Conservation (phyloP, 2,329 filamentous ascomycete species). For the Hypomyces rosellus region DNA sequence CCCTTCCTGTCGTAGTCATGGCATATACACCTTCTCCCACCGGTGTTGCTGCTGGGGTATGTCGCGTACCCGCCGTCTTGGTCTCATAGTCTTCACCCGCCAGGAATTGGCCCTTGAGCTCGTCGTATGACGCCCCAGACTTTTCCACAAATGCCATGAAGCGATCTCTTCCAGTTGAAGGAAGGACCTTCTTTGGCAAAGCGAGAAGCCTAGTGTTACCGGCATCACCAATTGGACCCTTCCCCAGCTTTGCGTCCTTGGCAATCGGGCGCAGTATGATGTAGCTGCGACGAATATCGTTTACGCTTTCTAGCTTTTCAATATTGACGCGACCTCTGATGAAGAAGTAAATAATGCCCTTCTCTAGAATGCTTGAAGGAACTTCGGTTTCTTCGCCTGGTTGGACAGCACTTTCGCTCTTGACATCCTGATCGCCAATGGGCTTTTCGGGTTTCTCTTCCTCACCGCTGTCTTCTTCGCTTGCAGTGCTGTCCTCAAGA, state of each 20-base stretch:
- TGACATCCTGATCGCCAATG: background rate
- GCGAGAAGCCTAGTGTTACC: slow-evolving; percentile 66
- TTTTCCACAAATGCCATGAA: slow-evolving; percentile 85
- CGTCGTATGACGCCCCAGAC: slow-evolving; percentile 54
- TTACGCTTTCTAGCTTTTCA: slow-evolving; percentile 60
- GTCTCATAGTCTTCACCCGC: slow-evolving; percentile 63
- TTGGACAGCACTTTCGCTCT: slow-evolving; percentile 11
- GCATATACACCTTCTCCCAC: slow-evolving; percentile 84
- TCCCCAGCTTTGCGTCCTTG: slow-evolving; percentile 55
- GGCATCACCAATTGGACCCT: slow-evolving; percentile 40
- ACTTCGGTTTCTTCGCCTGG: slow-evolving; percentile 22
- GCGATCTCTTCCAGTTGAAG: slow-evolving; percentile 58
- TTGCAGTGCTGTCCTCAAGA: background rate
- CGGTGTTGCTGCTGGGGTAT: slow-evolving; percentile 62
- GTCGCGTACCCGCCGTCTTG: slow-evolving; percentile 64
- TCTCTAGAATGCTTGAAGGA: slow-evolving; percentile 63
- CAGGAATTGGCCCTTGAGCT: slow-evolving; percentile 69
- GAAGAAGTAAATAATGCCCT: slow-evolving; percentile 89
- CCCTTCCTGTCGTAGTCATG: slow-evolving; percentile 63
- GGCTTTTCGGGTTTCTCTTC: background rate
- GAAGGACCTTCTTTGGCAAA: slow-evolving; percentile 79
- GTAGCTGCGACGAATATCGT: slow-evolving; percentile 71
- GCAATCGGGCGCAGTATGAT: slow-evolving; percentile 71
- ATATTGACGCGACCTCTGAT: slow-evolving; percentile 70
- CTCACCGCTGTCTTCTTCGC: background rate